These are phyloP conservation scores for Saturnispora ahearnii DNA, from an alignment of 805 yeast species.

Conservation along the genomic window DNA sequence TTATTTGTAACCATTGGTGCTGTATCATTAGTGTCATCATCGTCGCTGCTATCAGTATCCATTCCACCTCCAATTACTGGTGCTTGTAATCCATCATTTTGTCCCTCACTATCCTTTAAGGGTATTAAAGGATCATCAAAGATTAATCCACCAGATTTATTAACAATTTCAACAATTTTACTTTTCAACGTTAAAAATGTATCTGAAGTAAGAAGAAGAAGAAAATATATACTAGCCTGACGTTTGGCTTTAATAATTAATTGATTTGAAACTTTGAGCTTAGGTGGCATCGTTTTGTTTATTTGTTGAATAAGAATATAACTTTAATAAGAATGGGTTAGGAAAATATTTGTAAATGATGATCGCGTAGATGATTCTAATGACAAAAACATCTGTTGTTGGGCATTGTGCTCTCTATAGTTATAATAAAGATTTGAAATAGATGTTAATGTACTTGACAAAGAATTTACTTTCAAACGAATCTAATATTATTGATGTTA, in stretches of 20 bases:
- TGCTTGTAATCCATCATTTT: constrained; percentile 31
- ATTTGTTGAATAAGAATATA: neutral
- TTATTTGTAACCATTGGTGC: constrained; percentile 14
- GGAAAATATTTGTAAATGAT: neutral
- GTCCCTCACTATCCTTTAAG: constrained; percentile 21
- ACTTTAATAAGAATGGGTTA: neutral
- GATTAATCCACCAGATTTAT: constrained; percentile 41
- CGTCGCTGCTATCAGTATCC: constrained; percentile 28
- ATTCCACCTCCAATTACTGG: constrained; percentile 19
- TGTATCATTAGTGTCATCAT: constrained; percentile 18
- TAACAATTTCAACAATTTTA: constrained; percentile 31
- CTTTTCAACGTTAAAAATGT: constrained; percentile 22
- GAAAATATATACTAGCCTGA: constrained; percentile 28
- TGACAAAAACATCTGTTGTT: no score
- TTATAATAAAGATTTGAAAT: no score
- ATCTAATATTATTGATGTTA: no score
- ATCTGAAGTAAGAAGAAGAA: constrained; percentile 19
- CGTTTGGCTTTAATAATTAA: constrained; percentile 27
- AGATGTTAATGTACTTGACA: no score
- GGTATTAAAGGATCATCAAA: constrained; percentile 22
- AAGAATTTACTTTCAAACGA: no score
- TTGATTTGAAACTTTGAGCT: constrained; percentile 15
- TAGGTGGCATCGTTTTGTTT: constrained; percentile 20
- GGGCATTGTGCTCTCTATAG: no score
- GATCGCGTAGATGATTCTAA: neutral